Percentiles rank a stretch among this genome's conserved stretches.
These are phyloP conservation scores for Hypomyces rosellus DNA, from an alignment of 2,329 filamentous ascomycete genomes.

Conservation along the genomic window DNA sequence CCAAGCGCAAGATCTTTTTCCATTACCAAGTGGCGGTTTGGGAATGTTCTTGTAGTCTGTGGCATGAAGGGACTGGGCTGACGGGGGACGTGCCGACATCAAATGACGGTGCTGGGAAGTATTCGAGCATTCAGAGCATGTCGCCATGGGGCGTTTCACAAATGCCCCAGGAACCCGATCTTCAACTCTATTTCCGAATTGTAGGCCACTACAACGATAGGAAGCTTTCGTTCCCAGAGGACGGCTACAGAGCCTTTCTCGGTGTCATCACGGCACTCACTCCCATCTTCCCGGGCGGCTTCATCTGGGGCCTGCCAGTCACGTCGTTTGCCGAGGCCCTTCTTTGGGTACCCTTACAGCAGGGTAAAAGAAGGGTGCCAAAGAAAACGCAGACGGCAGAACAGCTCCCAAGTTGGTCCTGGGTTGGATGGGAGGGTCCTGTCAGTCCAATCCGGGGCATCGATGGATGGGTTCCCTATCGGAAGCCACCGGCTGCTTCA, in stretches of 20 bases:
- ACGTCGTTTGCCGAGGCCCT: slow-evolving; percentile 10
- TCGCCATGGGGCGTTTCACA: neutral
- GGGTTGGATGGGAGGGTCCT: neutral
- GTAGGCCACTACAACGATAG: slow-evolving; percentile 8
- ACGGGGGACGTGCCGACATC: slow-evolving; percentile 4
- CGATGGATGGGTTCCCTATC: neutral
- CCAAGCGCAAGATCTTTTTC: slow-evolving; percentile 4
- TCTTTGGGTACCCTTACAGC: neutral
- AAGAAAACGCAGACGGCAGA: neutral
- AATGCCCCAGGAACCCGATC: neutral
- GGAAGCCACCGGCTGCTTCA: neutral
- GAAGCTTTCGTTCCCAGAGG: slow-evolving; percentile 7
- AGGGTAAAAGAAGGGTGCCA: neutral
- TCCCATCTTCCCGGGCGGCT: slow-evolving; percentile 7
- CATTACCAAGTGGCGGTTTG: slow-evolving; percentile 1
- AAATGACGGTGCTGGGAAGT: neutral
- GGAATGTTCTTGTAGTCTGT: slow-evolving; percentile 11
- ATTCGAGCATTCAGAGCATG: neutral
- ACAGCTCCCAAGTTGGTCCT: neutral
- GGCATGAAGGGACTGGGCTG: slow-evolving; percentile 9
- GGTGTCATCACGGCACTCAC: slow-evolving; percentile 9
- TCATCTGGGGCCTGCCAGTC: slow-evolving; percentile 10
- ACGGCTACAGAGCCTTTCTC: slow-evolving; percentile 6
- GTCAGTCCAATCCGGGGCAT: neutral
- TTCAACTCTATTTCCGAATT: neutral